These are phyloP conservation scores for Teunomyces cretensis DNA, from an alignment of 805 yeast species.

Conservation along the genomic window DNA sequence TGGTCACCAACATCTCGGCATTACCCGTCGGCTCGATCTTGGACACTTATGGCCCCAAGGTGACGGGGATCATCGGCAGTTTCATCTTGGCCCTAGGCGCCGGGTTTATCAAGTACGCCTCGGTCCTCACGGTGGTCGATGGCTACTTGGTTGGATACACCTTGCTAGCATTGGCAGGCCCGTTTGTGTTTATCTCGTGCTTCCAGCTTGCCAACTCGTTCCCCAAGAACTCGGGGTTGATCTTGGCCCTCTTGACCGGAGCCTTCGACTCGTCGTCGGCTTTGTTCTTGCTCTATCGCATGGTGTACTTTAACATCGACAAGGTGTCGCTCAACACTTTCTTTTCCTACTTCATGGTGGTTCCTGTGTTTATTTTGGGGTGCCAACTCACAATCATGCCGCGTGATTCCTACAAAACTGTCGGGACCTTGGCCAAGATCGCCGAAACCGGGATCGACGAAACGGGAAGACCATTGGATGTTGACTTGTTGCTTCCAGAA, in stretches of 20 bases:
- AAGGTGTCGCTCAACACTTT: constrained; percentile 52
- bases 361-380: constrained; percentile 72
- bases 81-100: constrained; percentile 58
- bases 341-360: constrained; percentile 65
- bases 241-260: constrained; percentile 54
- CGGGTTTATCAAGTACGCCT: constrained; percentile 42
- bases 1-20: constrained; percentile 80
- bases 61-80: constrained; percentile 76
- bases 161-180: constrained; percentile 84
- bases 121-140: constrained; percentile 42
- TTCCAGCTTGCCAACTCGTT: constrained; percentile 78
- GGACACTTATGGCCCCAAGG: constrained; percentile 77
- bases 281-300: constrained; percentile 70
- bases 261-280: constrained; percentile 94
- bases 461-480: constrained; percentile 56
- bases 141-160: constrained; percentile 75
- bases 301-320: constrained; percentile 51
- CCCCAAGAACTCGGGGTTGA: constrained; percentile 30
- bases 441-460: constrained; percentile 75
- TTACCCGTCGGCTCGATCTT: constrained; percentile 77
- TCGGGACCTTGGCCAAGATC: constrained; percentile 64
- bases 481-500: constrained; percentile 40
- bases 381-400: constrained; percentile 87
- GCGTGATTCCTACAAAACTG: constrained; percentile 65
- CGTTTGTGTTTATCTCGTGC: constrained; percentile 86